These are phyloP conservation scores for Hypoxylon sp. DNA, from an alignment of 2,329 filamentous ascomycete species.

Conservation along the genomic window DNA sequence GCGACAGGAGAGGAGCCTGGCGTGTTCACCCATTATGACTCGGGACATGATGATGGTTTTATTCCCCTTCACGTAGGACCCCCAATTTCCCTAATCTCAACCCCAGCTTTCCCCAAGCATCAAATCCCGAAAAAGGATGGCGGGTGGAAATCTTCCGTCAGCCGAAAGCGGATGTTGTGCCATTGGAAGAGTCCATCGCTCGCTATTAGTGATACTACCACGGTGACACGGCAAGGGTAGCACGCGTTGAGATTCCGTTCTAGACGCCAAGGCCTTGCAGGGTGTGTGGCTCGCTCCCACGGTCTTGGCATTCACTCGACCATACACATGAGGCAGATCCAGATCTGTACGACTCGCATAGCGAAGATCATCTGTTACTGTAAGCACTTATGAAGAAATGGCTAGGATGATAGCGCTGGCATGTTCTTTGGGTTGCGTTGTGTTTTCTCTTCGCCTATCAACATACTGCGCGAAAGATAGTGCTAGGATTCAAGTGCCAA, in stretches of 20 bases:
- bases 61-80: slow-evolving; percentile 22
- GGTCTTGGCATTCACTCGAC: slow-evolving; percentile 34
- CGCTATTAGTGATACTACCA: slow-evolving; percentile 23
- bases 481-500: slow-evolving; percentile 6
- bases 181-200: slow-evolving; percentile 21
- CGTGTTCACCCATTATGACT: slow-evolving; percentile 5
- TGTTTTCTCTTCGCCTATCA: neutral
- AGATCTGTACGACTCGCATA: slow-evolving; percentile 32
- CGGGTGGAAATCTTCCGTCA: slow-evolving; percentile 33
- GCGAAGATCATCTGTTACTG: slow-evolving; percentile 25
- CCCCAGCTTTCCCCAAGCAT: slow-evolving; percentile 33
- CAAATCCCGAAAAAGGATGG: slow-evolving; percentile 29
- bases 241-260: slow-evolving; percentile 30
- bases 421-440: slow-evolving; percentile 11
- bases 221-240: slow-evolving; percentile 22
- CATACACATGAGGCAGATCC: slow-evolving; percentile 13
- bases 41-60: slow-evolving; percentile 30
- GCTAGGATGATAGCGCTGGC: slow-evolving; percentile 12
- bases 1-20: slow-evolving; percentile 3
- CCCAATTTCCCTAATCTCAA: slow-evolving; percentile 13
- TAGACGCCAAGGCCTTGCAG: slow-evolving; percentile 33
- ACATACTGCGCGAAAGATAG: neutral
- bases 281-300: slow-evolving; percentile 28
- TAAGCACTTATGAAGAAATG: slow-evolving; percentile 27
- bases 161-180: slow-evolving; percentile 18